Evolutionary conservation across 1,284 basidiomycete genomes (phyloP), one percentile per base, ranked within the genome.

Genomic region (Trametes versicolor): DNA sequence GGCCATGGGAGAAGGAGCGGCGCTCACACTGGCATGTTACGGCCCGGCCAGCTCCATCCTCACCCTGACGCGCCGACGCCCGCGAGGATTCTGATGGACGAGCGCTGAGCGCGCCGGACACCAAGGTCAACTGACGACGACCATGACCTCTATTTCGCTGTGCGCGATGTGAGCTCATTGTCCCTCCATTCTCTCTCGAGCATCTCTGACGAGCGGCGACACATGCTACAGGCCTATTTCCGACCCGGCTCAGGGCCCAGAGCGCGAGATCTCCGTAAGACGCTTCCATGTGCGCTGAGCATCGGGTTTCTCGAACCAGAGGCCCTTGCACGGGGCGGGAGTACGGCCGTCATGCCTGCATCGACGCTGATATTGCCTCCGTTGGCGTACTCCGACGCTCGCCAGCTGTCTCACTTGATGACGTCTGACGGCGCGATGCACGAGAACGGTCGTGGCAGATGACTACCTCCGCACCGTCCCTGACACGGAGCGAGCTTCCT

Each of bases 81-180:
- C 29, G 8, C 29, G 29, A 32, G 29, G 4, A 32, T 19, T 19
- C 15, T 43, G 6, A 39, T 13, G 37, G 37, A 10, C 37, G 37
- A 12, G 37, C 37, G 37, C 15, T 7, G 25, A 25, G 17, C 34
- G 54, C 54, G 49, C 58, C 37, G 37, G 29, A 9, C 41, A 43
- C 19, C 15, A 32, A 47, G 59, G 59, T 60, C 59, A 60, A 60
- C 50, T 60, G 59, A 60, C 59, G 23, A 54, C 59, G 17, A 37
- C 49, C 29, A 60, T 60, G 59, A 53, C 51, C 59, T 15, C 21
- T 34, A 9, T 15, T 41, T 21, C 32, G 34, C 29, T 32, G 32
- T 34, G 51, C 51, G 58, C 32, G 27, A 52, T 36, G 50, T 29
- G 50, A 47, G 25, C 27, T 23, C 59, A 27, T 5, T 32, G 32